These are phyloP conservation scores for Baorangia bicolor DNA, from an alignment of 768 basidiomycete species.

Conservation along the genomic window DNA sequence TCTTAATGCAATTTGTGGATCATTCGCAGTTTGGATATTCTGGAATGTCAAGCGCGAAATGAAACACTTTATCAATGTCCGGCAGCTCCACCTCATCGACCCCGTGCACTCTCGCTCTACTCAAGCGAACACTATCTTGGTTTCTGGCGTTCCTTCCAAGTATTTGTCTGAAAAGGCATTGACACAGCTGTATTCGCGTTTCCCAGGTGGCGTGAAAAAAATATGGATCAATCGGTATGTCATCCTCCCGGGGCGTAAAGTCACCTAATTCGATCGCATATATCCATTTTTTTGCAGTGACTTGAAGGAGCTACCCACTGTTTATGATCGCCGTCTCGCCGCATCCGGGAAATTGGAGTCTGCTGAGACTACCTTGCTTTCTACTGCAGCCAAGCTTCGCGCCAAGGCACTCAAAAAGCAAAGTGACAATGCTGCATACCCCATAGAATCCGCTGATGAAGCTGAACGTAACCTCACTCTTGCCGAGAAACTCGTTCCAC, in stretches of 20 bases:
- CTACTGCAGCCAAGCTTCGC: conserved; percentile 72
- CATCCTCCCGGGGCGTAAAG: not conserved
- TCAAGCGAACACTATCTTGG: conserved; percentile 86
- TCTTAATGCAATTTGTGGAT: not conserved
- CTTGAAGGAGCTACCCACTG: conserved; percentile 81
- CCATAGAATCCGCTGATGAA: conserved; percentile 22
- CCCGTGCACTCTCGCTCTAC: conserved; percentile 70
- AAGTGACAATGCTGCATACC: conserved; percentile 23
- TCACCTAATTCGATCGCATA: not conserved
- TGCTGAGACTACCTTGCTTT: conserved; percentile 77
- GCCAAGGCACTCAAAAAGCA: conserved; percentile 51
- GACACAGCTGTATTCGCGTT: conserved; percentile 64
- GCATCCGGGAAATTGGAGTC: conserved; percentile 81
- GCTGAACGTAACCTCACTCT: conserved; percentile 33
- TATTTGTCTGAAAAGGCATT: conserved; percentile 74
- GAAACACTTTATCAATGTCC: conserved; percentile 70
- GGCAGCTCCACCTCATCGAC: conserved; percentile 81
- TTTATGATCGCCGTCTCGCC: conserved; percentile 71
- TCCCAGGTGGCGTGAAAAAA: conserved; percentile 88
- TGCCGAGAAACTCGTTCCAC: conserved; percentile 61
- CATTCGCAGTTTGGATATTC: conserved; percentile 70
- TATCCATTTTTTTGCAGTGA: conserved; percentile 44
- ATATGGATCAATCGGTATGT: conserved; percentile 88
- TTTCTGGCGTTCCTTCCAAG: conserved; percentile 82
- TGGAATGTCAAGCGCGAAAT: conserved; percentile 82